Evolutionary conservation across 768 basidiomycete species (phyloP), one percentile per base, ranked within the genome.

Genomic region (Suillus brevipes): DNA sequence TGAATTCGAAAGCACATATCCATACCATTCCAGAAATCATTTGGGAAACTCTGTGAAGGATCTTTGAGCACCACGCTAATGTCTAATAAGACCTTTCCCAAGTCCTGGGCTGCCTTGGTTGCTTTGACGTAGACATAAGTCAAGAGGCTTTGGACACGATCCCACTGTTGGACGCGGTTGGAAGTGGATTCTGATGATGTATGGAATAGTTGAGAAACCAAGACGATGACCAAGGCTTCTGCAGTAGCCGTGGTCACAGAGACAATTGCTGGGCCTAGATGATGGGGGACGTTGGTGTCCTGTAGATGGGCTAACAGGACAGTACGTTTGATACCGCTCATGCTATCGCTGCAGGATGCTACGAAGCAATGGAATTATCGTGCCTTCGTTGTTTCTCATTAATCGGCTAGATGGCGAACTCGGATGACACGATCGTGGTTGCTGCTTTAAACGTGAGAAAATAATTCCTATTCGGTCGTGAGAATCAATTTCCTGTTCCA

Each of bases 51-150:
- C 64, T 80, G 78, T 50, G 85, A 81, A 61, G 82, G 74, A n/a
- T 83, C 87, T 59, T 84, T 81, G 64, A 97, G 83, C 55, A 93
- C 77, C 16, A 97, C 90, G 70, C 92, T 89, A 57, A 97, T 80
- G 62, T 89, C 82, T 82, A 95, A 85, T 64, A 93, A 81, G 49
- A 94, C 78, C 67, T 87, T 90, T 73, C 85, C 86, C 69, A 82
- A 74, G 43, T 85, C 82, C 72, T 89, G 87, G 16, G 91, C 90
- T 49, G 87, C 84, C 69, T 85, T 88, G 16, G 90, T 90, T n/a
- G 92, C 91, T 68, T 91, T 89, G 3, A 93, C 91, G 75, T 98
- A 97, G 45, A 92, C 85, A 71, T 86, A 89, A 0, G 92, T 92
- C 66, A 98, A 82, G 55, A 96, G 83, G 12, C 83, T 78, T 78